Evolutionary conservation across 805 yeast genomes (phyloP), one percentile per base, ranked within the genome.

Genomic region (Yarrowia sp.): DNA sequence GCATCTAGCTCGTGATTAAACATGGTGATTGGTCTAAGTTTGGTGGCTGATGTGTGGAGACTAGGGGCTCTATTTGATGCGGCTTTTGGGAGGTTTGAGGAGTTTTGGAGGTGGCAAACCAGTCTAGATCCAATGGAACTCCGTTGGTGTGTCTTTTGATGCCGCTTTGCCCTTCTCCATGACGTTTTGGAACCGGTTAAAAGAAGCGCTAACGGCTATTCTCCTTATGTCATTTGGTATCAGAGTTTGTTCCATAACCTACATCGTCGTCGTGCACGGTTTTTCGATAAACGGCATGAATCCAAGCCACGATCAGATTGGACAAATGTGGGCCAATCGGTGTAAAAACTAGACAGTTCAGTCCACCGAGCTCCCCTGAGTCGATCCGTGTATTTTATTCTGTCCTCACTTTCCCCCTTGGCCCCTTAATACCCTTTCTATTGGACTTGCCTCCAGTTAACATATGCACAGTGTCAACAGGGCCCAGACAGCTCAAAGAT

Each of bases 1-100:
- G 58, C 58, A 51, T 35, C 41, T 51, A 51, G 58, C 58, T 51
- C 58, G 58, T 51, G 58, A 51, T 51, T 51, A 32, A 49, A 32
- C 56, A 33, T 35, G 41, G 30, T 51, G 58, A 51, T 51, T 51
- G 58, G 58, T 35, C 58, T 51, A 51, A 28, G 58, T 51, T 49
- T 33, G 11, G 58, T 51, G 58, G 58, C 58, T 51, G 41, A 48
- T 10, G n/a, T 2, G 21, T 33, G 49, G 33, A n/a, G 36, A 32
- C 7, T 5, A 33, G n/a, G 10, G 36, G 36, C 6, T 6, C 12
- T 10, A 14, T 30, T 3, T 5, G 36, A 14, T 26, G 46, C n/a
- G 28, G 28, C 2, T 22, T 9, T 22, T 21, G 26, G 11, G 36
- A 17, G 36, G 36, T 2, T 33, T 5, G 16, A 3, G 17, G 3